Percentiles rank a stretch among this genome's conserved stretches.
These are phyloP conservation scores for Vigna mungo DNA, from an alignment of 306 rosid genomes.

Conservation along the genomic window DNA sequence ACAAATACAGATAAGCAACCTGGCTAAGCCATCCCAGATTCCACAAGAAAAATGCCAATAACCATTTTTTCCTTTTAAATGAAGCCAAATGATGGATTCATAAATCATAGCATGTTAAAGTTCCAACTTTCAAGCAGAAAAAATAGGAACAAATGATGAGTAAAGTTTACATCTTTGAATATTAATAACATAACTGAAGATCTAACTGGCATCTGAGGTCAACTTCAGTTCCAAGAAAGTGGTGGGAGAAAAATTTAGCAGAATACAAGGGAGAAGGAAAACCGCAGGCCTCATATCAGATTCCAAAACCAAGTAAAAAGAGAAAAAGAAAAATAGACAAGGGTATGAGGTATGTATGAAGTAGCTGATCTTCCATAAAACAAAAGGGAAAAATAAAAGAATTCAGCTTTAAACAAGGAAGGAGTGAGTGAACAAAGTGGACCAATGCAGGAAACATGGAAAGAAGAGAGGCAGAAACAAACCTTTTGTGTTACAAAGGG, in stretches of 20 bases:
- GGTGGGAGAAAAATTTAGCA: slow-evolving; percentile 17
- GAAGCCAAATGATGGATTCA: not conserved
- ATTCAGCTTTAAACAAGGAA: not conserved
- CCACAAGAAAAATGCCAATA: slow-evolving; percentile 18
- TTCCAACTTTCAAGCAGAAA: slow-evolving; percentile 23
- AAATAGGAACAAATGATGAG: slow-evolving; percentile 7
- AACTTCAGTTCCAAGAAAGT: not conserved
- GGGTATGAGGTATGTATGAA: slow-evolving; percentile 14
- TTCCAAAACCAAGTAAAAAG: slow-evolving; percentile 11
- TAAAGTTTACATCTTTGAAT: slow-evolving; percentile 3
- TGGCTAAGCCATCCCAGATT: slow-evolving; percentile 31
- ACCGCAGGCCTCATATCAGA: slow-evolving; percentile 44
- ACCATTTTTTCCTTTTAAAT: not conserved
- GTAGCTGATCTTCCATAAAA: slow-evolving; percentile 34
- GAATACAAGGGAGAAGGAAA: slow-evolving; percentile 5
- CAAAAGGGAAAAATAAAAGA: slow-evolving; percentile 24
- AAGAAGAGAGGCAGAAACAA: slow-evolving; percentile 49
- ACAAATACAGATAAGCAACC: slow-evolving; percentile 5
- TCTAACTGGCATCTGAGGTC: slow-evolving; percentile 36
- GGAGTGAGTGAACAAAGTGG: not conserved
- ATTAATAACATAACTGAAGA: slow-evolving; percentile 40
- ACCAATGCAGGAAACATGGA: slow-evolving; percentile 32
- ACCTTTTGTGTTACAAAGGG: slow-evolving; percentile 51
- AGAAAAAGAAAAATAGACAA: not conserved
- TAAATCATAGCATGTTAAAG: slow-evolving; percentile 5